Percentiles rank a stretch among this genome's conserved stretches.
Evolutionary conservation across 495 filamentous ascomycete species (phyloP).

Genomic region (Penicillium taxi): DNA sequence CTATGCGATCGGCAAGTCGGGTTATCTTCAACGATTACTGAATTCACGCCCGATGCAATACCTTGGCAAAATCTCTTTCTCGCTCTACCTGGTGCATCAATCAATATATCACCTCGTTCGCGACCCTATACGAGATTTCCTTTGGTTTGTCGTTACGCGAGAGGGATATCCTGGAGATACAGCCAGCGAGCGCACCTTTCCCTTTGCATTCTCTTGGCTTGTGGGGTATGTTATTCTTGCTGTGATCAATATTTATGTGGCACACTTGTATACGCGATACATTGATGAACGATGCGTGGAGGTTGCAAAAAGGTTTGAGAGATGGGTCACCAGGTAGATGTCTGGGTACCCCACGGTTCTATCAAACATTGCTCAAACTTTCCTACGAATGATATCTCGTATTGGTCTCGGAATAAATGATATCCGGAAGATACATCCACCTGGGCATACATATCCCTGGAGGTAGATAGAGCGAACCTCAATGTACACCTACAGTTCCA

Average conservation of each 20-base stretch:
- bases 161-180: constrained; percentile 3
- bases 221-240: constrained; percentile 5
- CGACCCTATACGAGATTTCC: constrained; percentile 7
- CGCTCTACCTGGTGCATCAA: constrained; percentile 19
- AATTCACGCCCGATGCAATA: constrained; percentile 18
- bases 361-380: neutral
- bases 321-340: constrained; percentile 4
- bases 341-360: neutral
- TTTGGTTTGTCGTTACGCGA: constrained; percentile 12
- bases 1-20: constrained; percentile 11
- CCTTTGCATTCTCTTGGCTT: constrained; percentile 12
- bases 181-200: constrained; percentile 2
- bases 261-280: constrained; percentile 6
- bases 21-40: constrained; percentile 9
- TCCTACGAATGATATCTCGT: neutral
- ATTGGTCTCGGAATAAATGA: neutral
- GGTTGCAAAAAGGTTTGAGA: constrained; percentile 7
- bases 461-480: too few relatives aligned
- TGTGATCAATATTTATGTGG: constrained; percentile 5
- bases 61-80: constrained; percentile 24
- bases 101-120: constrained; percentile 15
- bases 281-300: constrained; percentile 12
- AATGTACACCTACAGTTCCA: too few relatives aligned
- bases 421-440: too few relatives aligned
- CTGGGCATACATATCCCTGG: too few relatives aligned